Evolutionary conservation across 768 basidiomycete species (phyloP).

Genomic region (Amanita inopinata): DNA sequence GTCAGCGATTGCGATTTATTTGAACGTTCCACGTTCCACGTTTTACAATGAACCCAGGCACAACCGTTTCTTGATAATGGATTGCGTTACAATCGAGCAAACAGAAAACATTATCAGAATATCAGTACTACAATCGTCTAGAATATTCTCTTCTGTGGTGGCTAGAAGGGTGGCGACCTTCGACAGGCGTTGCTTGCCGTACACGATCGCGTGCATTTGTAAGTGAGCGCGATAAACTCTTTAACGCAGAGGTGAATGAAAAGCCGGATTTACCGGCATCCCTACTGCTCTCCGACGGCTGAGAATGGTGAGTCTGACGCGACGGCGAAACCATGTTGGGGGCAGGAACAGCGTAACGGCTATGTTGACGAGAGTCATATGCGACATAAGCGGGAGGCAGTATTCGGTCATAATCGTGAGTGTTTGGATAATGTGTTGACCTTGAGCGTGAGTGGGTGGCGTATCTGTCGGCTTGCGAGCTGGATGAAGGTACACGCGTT

Average conservation of each 20-base stretch:
- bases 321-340: not conserved
- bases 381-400: not conserved
- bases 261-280: constrained; percentile 3
- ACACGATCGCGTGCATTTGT: constrained; percentile 1
- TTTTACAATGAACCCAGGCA: too few relatives aligned
- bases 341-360: not conserved
- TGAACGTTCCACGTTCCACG: too few relatives aligned
- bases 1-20: too few relatives aligned
- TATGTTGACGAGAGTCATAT: not conserved
- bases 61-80: too few relatives aligned
- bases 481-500: too few relatives aligned
- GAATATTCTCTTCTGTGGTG: not conserved
- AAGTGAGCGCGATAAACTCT: constrained; percentile 5
- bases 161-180: not conserved
- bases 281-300: not conserved
- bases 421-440: not conserved
- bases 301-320: not conserved
- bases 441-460: constrained; percentile 1
- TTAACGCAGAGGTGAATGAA: constrained; percentile 1
- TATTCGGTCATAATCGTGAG: too few relatives aligned
- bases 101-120: not conserved
- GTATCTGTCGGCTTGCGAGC: too few relatives aligned
- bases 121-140: not conserved
- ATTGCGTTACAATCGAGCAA: too few relatives aligned
- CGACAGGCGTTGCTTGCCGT: not conserved